Evolutionary conservation across 2,329 filamentous ascomycete species (phyloP).

Genomic region (Paecilomyces sp.): DNA sequence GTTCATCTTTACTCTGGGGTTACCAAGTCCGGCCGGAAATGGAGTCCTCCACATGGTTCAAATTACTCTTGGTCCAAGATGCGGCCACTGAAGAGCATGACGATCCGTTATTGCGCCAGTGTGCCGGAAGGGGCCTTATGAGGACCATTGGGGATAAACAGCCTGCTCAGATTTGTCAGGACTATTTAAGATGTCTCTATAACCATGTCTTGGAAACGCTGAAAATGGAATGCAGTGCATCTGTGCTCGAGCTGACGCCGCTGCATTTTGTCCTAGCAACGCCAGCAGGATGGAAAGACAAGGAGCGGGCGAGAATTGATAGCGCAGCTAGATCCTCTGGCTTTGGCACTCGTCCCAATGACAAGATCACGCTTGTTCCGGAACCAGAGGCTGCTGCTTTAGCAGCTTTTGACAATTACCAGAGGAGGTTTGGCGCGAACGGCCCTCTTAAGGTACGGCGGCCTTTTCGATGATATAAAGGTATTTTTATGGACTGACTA

Average conservation of each 20-base stretch:
- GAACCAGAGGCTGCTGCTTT: not conserved
- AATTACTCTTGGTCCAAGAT: not conserved
- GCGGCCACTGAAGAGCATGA: not conserved
- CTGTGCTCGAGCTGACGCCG: not conserved
- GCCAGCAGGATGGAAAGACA: slow-evolving; percentile 2
- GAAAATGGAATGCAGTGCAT: not conserved
- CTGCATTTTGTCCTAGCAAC: slow-evolving; percentile 3
- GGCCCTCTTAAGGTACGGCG: not conserved
- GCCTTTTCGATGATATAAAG: not conserved
- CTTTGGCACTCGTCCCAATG: not conserved
- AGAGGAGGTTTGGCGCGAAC: not conserved
- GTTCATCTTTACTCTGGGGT: not conserved
- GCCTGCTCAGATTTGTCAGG: not conserved
- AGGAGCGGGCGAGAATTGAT: not conserved
- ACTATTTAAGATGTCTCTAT: slow-evolving; percentile 1
- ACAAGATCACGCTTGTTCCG: not conserved
- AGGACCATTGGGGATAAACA: not conserved
- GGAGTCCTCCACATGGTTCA: not conserved
- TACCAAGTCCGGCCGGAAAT: not conserved
- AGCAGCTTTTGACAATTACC: not conserved
- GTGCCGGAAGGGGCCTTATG: not conserved
- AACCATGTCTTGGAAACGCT: not conserved
- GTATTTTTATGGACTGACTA: not conserved
- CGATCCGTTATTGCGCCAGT: not conserved
- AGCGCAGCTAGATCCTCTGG: not conserved